Evolutionary conservation across 768 basidiomycete genomes (phyloP).

Genomic region (Boletus vinaceobasis): DNA sequence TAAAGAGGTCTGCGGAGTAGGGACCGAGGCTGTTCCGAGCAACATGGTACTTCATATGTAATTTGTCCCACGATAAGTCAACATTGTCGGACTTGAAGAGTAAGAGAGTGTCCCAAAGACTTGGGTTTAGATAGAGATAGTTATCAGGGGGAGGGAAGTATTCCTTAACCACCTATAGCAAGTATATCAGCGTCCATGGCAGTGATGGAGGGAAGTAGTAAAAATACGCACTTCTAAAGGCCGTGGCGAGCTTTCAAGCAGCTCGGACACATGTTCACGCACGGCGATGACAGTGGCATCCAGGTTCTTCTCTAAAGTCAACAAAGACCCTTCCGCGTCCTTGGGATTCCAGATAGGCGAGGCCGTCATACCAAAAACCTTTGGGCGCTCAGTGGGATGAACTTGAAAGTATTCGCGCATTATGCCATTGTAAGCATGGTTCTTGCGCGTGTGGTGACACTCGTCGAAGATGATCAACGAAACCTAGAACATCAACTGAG

Average conservation of each 20-base stretch:
- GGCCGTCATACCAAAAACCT: conserved; percentile 92
- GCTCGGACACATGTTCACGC: conserved; percentile 62
- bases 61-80: conserved; percentile 54
- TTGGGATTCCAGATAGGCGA: conserved; percentile 83
- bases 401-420: conserved; percentile 55
- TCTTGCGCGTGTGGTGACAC: conserved; percentile 55
- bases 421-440: conserved; percentile 55
- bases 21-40: conserved; percentile 66
- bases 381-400: conserved; percentile 50
- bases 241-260: conserved; percentile 56
- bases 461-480: conserved; percentile 57
- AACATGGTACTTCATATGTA: conserved; percentile 60
- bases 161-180: conserved; percentile 50
- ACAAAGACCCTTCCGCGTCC: conserved; percentile 60
- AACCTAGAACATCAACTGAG: conserved; percentile 35
- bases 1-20: conserved; percentile 70
- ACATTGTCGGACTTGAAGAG: conserved; percentile 35
- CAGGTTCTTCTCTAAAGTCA: conserved; percentile 63
- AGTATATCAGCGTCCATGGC: background rate
- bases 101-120: conserved; percentile 52
- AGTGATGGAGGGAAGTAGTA: background rate
- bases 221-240: conserved; percentile 56
- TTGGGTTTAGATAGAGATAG: conserved; percentile 57
- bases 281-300: conserved; percentile 76
- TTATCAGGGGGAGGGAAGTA: conserved; percentile 50